phyloP scores from a whole-genome alignment of 805 yeast species.

The Vanderwaltozyma tropicalis region DNA sequence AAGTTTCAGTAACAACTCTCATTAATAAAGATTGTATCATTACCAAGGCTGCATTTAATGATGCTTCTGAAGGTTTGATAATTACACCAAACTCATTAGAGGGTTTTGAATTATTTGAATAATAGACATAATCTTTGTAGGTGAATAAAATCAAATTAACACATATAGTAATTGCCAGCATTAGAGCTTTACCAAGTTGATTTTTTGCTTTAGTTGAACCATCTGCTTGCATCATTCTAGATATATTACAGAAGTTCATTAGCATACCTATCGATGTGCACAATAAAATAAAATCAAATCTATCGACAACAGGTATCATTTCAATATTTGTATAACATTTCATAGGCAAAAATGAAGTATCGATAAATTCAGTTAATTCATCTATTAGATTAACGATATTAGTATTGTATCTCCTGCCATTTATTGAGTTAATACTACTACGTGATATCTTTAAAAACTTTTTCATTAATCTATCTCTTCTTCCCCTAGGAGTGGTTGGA shows the following conservation, averaged over 20 bases:
- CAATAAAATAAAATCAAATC: slow-evolving; percentile 16
- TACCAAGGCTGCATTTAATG: slow-evolving; percentile 11
- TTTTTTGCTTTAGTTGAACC: slow-evolving; percentile 7
- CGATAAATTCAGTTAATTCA: slow-evolving; percentile 9
- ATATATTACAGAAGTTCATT: slow-evolving; percentile 13
- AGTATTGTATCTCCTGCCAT: slow-evolving; percentile 4
- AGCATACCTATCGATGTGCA: slow-evolving; percentile 17
- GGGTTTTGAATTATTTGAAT: background rate
- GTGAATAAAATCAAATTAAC: slow-evolving; percentile 9
- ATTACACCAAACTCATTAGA: background rate
- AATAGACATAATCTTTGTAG: background rate
- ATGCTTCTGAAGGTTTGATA: slow-evolving; percentile 1
- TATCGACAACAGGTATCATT: slow-evolving; percentile 10
- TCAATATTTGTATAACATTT: slow-evolving; percentile 10
- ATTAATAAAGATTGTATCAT: slow-evolving; percentile 14
- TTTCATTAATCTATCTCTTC: slow-evolving; percentile 6
- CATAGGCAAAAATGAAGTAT: slow-evolving; percentile 10
- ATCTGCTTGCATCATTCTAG: slow-evolving; percentile 7
- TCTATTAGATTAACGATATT: slow-evolving; percentile 5
- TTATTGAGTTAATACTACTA: slow-evolving; percentile 8
- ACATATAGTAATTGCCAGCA: slow-evolving; percentile 11
- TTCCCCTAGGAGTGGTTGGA: background rate
- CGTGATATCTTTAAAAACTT: slow-evolving; percentile 10
- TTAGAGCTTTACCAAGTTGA: slow-evolving; percentile 12
- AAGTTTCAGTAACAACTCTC: slow-evolving; percentile 17